Base-by-base conservation (phyloP, 768 basidiomycete genomes). In the Lanmaoa rubissima region DNA sequence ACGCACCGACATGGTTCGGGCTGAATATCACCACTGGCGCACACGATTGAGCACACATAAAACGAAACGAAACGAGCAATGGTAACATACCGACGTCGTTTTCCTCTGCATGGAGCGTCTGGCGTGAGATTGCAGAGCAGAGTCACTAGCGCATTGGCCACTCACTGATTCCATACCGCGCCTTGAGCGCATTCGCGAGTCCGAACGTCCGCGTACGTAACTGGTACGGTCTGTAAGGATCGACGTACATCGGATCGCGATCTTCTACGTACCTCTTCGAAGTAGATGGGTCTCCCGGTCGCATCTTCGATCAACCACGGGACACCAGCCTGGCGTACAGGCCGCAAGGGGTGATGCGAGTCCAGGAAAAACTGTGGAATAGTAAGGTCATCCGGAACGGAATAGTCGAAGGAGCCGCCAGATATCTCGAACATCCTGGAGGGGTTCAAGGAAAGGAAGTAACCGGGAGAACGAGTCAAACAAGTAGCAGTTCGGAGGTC, bases 291-390 rank as follows among this genome's bases (percentile, higher is more conserved):
- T 43, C 76, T 75, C 19, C 80, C 82, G 11, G 81, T 79, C 12
- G 69, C 66, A 58, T 86, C 85, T 17, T 88, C 79, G 28, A 87
- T 79, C 51, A 88, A 73, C 78, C 80, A 86, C 9, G 86, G 84
- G 8, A 70, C 64, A 36, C 74, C 72, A 0, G 69, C 58, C 21
- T 75, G 76, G 49, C 85, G 74, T 11, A 63, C n/a, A 0, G 86
- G 86, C 40, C 80, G 66, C 9, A 74, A 50, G 9, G 76, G 69
- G 42, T 79, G 73, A 24, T 71, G 66, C 24, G 65, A 67, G 51
- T 82, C 79, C 17, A 88, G 75, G 44, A 88, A 75, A 65, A 88
- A 88, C 68, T 88, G 87, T 8, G 86, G 81, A 10, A 88, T 74
- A 21, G 80, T 82, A 40, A 88, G 70, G 69, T 87, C 68, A 61